These are phyloP conservation scores for Saposhnikovia divaricata DNA, from an alignment of 129 eudicot genomes.

Conservation along the genomic window DNA sequence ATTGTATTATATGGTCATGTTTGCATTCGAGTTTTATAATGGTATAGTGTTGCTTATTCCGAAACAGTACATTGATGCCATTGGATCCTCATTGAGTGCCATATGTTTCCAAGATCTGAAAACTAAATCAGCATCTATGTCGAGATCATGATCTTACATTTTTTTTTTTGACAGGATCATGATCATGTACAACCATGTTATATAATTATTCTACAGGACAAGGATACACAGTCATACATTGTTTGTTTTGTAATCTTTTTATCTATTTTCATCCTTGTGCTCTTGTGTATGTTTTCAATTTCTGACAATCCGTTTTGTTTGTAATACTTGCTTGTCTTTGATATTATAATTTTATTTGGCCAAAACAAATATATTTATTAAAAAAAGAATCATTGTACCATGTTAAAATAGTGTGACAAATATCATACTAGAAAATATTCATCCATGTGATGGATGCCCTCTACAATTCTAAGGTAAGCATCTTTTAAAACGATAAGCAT, in stretches of 20 bases:
- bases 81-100: conserved; percentile 6
- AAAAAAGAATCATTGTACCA: background rate
- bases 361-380: background rate
- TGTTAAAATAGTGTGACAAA: background rate
- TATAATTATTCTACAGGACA: background rate
- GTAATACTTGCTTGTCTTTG: background rate
- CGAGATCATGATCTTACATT: background rate
- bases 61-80: background rate
- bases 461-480: background rate
- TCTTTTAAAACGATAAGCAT: background rate
- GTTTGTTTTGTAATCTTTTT: background rate
- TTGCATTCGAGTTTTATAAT: background rate
- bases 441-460: background rate
- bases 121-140: background rate
- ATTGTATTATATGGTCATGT: background rate
- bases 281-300: background rate
- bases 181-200: background rate
- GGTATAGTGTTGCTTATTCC: background rate
- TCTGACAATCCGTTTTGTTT: background rate
- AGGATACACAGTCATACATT: background rate
- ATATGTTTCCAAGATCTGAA: conserved; percentile 8
- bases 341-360: background rate
- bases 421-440: background rate
- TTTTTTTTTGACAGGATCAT: too few relatives aligned
- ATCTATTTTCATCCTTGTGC: background rate